Conservation (phyloP, 2,329 filamentous ascomycete species). For the Plenodomus biglobosus region DNA sequence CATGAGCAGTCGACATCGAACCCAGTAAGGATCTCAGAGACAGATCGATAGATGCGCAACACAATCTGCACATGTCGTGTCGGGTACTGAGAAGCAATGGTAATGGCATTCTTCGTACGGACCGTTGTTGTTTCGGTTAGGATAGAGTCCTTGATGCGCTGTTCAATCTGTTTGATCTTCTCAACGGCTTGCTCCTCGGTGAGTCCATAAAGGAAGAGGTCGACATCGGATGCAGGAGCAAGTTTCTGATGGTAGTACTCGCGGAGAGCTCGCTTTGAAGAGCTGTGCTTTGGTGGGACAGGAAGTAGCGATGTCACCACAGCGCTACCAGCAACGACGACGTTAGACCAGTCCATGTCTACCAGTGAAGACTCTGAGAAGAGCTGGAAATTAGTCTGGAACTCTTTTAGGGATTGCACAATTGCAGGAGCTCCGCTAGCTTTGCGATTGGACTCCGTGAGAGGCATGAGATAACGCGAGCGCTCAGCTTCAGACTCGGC, state of each 20-base stretch:
- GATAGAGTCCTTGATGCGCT: conserved; percentile 72
- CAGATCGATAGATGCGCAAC: conserved; percentile 77
- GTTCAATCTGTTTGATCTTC: conserved; percentile 83
- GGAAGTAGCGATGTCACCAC: conserved; percentile 78
- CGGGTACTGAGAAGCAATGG: conserved; percentile 81
- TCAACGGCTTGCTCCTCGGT: conserved; percentile 75
- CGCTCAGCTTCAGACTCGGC: conserved; percentile 62
- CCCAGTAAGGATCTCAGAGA: conserved; percentile 82
- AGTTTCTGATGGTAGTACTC: conserved; percentile 78
- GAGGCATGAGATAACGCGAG: conserved; percentile 68
- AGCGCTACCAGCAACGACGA: conserved; percentile 78
- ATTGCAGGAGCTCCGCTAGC: conserved; percentile 65
- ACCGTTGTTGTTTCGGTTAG: conserved; percentile 82
- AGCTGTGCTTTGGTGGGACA: conserved; percentile 53
- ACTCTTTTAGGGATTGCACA: conserved; percentile 67
- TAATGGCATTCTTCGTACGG: conserved; percentile 83
- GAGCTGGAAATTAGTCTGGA: conserved; percentile 75
- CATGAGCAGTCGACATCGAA: conserved; percentile 88
- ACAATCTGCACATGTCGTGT: conserved; percentile 85
- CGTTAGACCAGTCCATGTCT: conserved; percentile 79
- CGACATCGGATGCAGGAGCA: conserved; percentile 82
- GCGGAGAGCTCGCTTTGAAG: conserved; percentile 46
- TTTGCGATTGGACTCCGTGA: conserved; percentile 64
- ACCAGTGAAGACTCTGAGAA: conserved; percentile 78
- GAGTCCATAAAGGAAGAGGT: conserved; percentile 81